Evolutionary conservation across 768 basidiomycete species (phyloP), one percentile per base, ranked within the genome.

Genomic region (Pleurotus tuber-regium): DNA sequence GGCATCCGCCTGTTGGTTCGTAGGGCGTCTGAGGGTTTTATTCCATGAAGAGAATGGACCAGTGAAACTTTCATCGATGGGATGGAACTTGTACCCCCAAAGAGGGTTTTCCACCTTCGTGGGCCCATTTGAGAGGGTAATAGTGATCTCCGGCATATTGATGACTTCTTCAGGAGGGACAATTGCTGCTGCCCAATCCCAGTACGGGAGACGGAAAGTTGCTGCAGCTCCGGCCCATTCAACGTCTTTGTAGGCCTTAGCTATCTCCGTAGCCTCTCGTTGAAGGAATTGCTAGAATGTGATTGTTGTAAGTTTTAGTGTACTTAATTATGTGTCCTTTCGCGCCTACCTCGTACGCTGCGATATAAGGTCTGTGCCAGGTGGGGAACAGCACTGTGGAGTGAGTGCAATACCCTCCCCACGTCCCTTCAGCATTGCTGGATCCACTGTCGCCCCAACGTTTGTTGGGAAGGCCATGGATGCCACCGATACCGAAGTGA

Each of bases 401-500:
- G 59, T 83, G 82, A n/a, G 71, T 73, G 58, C 80, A 82, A 56
- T 82, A 82, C 3, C 80, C 80, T n/a, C 67, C 64, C 66, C 66
- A 72, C 29, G 25, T 23, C 6, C 54, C 52, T 6, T 61, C 54
- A 0, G 55, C 52, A 12, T 59, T 43, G 1, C 70, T 61, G n/a
- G n/a, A n/a, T 25, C 61, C 19, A 18, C 61, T 57, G 4, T 66
- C 70, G 9, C 69, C 63, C 77, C 77, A 83, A 0, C 61, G 56
- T 7, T 63, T 60, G 51, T 68, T 74, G 0, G 81, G 81, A 19
- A 74, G 58, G 4, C 80, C 81, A 54, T 83, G 80, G 51, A 83
- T 79, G 14, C 77, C 77, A 3, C 66, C 71, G 33, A 82, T 66
- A 39, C 69, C 65, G 62, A 74, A 77, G 61, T 69, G 75, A 12